A percentile compares a stretch with the other conserved stretches of the same genome.
Conservation (phyloP, 208 protist species). For the Baffinella frigidus region DNA sequence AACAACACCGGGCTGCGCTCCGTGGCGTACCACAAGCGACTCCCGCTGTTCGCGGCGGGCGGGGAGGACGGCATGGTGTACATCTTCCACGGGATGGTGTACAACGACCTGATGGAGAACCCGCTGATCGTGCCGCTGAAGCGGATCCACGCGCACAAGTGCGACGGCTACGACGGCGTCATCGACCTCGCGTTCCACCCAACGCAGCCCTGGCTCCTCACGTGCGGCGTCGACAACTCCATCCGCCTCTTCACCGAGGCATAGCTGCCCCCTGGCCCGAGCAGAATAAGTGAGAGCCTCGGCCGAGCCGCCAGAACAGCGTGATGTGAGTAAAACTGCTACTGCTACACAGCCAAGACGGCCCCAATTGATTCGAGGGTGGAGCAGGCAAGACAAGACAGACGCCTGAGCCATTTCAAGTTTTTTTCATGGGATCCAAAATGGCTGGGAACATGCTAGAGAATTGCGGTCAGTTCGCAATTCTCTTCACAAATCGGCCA, state of each 20-base stretch:
- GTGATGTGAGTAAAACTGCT: too few species aligned
- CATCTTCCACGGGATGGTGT: slow-evolving; percentile 74
- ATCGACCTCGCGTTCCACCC: slow-evolving; percentile 92
- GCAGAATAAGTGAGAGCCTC: too few species aligned
- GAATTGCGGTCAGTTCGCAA: too few species aligned
- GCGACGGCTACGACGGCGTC: background rate
- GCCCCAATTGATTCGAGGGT: too few species aligned
- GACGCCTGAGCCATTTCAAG: too few species aligned
- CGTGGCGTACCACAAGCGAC: slow-evolving; percentile 64
- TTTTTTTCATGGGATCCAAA: too few species aligned
- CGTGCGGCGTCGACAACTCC: slow-evolving; percentile 90
- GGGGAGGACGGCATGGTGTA: slow-evolving; percentile 92
- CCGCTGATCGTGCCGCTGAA: slow-evolving; percentile 98
- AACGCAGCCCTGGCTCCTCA: slow-evolving; percentile 98
- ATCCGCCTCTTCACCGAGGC: slow-evolving; percentile 77
- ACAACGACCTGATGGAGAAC: slow-evolving; percentile 95
- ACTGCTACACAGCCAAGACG: too few species aligned
- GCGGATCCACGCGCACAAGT: slow-evolving; percentile 88
- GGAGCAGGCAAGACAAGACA: too few species aligned
- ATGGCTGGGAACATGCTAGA: too few species aligned
- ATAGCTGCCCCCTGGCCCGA: too few species aligned
- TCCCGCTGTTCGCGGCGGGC: slow-evolving; percentile 93
- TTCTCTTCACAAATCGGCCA: too few species aligned
- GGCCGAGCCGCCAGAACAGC: too few species aligned
- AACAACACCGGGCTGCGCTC: slow-evolving; percentile 43